Conservation (phyloP, 768 basidiomycete species). For the Porpolomopsis calyptriformis region DNA sequence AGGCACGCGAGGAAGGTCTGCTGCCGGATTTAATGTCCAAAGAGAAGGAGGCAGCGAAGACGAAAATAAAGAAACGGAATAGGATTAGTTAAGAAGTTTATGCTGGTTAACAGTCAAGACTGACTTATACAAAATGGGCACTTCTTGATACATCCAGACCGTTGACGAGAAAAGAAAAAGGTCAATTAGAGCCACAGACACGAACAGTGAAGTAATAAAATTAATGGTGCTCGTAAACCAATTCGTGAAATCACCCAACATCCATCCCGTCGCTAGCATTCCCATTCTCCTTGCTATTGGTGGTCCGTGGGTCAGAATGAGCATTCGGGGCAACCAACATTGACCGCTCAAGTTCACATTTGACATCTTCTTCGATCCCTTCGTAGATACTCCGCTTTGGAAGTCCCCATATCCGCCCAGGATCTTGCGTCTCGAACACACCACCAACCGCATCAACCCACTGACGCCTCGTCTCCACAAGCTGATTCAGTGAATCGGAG, state of each 20-base stretch:
- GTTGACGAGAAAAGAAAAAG: constrained; percentile 2
- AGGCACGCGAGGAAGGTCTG: neutral
- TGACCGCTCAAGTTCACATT: constrained; percentile 21
- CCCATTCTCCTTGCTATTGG: constrained; percentile 36
- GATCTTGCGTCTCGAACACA: constrained; percentile 59
- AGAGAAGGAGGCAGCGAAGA: constrained; percentile 27
- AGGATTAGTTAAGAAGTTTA: neutral
- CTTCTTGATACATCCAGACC: constrained; percentile 1
- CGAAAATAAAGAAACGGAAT: constrained; percentile 23
- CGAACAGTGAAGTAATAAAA: constrained; percentile 17
- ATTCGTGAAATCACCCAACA: constrained; percentile 36
- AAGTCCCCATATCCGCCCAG: constrained; percentile 70
- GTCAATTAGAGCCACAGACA: constrained; percentile 3
- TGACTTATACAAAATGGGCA: no score
- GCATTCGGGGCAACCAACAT: constrained; percentile 14
- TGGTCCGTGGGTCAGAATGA: constrained; percentile 22
- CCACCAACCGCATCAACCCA: constrained; percentile 72
- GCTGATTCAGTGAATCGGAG: constrained; percentile 54
- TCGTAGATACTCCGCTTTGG: constrained; percentile 66
- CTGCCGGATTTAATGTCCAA: constrained; percentile 16
- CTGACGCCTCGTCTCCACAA: constrained; percentile 65
- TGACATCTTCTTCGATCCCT: constrained; percentile 60
- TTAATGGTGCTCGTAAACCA: constrained; percentile 11
- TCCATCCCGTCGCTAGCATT: constrained; percentile 56
- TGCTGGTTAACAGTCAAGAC: no score